Conservation (phyloP, 1,284 basidiomycete species). For the Trichosporon coremiiforme region DNA sequence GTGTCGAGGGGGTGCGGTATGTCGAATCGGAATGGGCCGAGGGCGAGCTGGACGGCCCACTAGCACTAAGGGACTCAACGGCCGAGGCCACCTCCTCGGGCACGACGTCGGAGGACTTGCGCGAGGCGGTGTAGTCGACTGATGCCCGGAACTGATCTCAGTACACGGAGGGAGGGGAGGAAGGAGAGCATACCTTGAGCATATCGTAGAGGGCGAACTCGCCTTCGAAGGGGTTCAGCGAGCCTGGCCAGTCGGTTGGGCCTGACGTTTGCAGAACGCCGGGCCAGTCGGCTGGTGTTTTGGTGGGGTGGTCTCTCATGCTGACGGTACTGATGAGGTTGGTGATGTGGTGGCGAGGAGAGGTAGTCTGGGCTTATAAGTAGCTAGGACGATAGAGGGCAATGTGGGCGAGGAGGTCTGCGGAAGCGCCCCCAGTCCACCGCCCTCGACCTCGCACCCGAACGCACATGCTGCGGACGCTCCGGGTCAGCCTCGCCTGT, state of each 20-base stretch:
- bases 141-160: not conserved
- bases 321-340: not conserved
- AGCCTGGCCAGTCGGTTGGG: not conserved
- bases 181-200: not conserved
- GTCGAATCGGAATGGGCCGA: not conserved
- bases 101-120: not conserved
- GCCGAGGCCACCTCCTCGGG: not conserved
- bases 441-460: too few species aligned
- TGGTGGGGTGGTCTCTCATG: constrained; percentile 1
- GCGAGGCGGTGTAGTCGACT: constrained; percentile 4
- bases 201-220: not conserved
- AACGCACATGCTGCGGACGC: too few species aligned
- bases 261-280: not conserved
- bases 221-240: not conserved
- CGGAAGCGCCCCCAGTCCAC: too few species aligned
- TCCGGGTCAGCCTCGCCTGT: too few species aligned
- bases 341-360: not conserved
- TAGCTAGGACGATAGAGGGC: too few species aligned
- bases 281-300: not conserved
- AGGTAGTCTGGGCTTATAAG: not conserved
- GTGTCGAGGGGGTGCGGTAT: not conserved
- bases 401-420: too few species aligned
- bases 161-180: not conserved
- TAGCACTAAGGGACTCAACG: not conserved
- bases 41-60: not conserved